Percentiles rank a stretch among this genome's conserved stretches.
phyloP scores from a whole-genome alignment of 2,329 filamentous ascomycete species.

The Colletotrichum musae region DNA sequence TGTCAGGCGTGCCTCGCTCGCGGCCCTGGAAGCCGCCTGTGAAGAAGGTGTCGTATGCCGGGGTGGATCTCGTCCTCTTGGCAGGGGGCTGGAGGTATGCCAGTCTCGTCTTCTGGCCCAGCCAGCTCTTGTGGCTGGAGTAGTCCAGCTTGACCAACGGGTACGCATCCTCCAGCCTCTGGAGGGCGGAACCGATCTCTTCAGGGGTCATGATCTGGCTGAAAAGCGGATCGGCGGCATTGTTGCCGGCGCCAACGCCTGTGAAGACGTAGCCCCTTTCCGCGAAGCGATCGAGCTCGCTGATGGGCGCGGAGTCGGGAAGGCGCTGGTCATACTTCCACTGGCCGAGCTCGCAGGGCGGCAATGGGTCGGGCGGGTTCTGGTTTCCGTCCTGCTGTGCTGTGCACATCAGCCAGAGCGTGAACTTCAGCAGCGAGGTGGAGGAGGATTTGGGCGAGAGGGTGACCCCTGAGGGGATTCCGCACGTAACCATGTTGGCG shows the following conservation, averaged over 20 bases:
- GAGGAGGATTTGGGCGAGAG: too few relatives aligned
- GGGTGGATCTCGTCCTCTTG: too few relatives aligned
- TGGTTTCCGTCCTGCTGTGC: too few relatives aligned
- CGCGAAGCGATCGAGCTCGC: conserved; percentile 57
- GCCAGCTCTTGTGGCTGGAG: conserved; percentile 58
- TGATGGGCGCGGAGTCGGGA: conserved; percentile 49
- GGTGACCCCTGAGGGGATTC: too few relatives aligned
- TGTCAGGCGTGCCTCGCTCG: conserved; percentile 70
- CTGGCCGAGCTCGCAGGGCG: neutral
- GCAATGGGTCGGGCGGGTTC: too few relatives aligned
- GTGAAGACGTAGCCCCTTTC: conserved; percentile 51
- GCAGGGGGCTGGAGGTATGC: conserved; percentile 50
- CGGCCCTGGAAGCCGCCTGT: conserved; percentile 69
- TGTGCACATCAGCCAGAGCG: too few relatives aligned
- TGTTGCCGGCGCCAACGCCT: conserved; percentile 46
- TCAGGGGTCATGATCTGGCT: conserved; percentile 59
- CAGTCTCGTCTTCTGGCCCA: conserved; percentile 56
- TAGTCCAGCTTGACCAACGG: conserved; percentile 54
- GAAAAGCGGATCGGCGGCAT: conserved; percentile 51
- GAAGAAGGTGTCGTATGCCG: conserved; percentile 53
- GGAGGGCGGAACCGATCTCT: conserved; percentile 61
- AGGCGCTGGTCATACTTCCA: conserved; percentile 1
- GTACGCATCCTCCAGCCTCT: conserved; percentile 57
- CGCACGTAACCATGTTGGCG: too few relatives aligned
- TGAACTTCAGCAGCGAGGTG: too few relatives aligned